These are phyloP conservation scores for Capsicum chinense DNA, from an alignment of 257 asterid species.

Conservation along the genomic window DNA sequence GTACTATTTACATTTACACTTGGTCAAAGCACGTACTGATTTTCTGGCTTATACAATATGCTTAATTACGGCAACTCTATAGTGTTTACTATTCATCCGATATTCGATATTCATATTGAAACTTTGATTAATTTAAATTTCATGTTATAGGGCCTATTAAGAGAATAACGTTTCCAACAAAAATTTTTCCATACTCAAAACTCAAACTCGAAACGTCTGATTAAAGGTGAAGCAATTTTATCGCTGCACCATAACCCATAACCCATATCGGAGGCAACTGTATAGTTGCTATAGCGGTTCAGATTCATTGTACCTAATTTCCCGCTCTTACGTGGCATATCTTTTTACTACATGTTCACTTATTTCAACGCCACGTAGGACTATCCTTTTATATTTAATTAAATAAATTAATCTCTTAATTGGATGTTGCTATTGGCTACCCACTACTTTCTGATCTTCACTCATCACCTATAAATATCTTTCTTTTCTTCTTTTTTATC, in stretches of 20 bases:
- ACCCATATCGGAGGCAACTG: no score
- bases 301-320: conserved; percentile 18
- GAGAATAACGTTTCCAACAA: no score
- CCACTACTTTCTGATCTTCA: conserved; percentile 32
- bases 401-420: background rate
- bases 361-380: conserved; percentile 32
- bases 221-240: no score
- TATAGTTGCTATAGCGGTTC: background rate
- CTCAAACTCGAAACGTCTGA: no score
- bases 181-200: no score
- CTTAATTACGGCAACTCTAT: background rate
- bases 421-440: conserved; percentile 42
- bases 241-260: no score
- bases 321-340: conserved; percentile 7
- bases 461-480: conserved; percentile 50
- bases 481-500: background rate
- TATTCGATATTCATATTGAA: no score
- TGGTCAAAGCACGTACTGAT: background rate
- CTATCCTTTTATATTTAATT: background rate
- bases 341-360: conserved; percentile 40
- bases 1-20: background rate
- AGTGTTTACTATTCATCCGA: no score
- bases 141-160: no score
- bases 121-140: no score
- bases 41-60: background rate